Conservation (phyloP, 1,284 basidiomycete genomes). For the Porodaedalea pini region DNA sequence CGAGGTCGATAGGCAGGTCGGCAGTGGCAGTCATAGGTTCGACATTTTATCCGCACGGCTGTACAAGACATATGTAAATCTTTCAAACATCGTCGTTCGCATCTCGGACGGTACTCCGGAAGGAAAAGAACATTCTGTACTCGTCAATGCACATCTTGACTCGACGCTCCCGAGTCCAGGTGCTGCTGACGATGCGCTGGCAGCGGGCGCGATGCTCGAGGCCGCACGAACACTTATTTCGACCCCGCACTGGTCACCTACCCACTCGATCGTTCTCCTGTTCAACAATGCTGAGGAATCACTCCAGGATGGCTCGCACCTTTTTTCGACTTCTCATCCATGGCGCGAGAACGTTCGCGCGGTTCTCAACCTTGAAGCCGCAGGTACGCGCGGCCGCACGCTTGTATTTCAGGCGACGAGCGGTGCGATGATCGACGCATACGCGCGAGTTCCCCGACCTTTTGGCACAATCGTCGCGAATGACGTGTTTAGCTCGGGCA, state of each 20-base stretch:
- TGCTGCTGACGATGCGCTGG: slow-evolving; percentile 85
- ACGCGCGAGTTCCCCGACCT: slow-evolving; percentile 83
- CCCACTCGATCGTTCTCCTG: slow-evolving; percentile 82
- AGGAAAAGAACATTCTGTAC: slow-evolving; percentile 77
- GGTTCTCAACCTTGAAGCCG: slow-evolving; percentile 92
- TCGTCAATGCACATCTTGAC: slow-evolving; percentile 91
- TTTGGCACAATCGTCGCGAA: slow-evolving; percentile 91
- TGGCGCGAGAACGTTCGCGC: slow-evolving; percentile 75
- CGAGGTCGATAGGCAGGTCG: slow-evolving; percentile 84
- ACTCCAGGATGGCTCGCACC: slow-evolving; percentile 92
- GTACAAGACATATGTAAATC: slow-evolving; percentile 87
- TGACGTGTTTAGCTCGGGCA: slow-evolving; percentile 91
- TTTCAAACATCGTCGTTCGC: slow-evolving; percentile 87
- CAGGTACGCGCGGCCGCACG: slow-evolving; percentile 85
- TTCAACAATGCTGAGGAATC: slow-evolving; percentile 96
- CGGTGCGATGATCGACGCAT: slow-evolving; percentile 90
- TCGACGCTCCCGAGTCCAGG: slow-evolving; percentile 78
- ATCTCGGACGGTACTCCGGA: slow-evolving; percentile 77
- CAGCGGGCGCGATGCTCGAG: slow-evolving; percentile 92
- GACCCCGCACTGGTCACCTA: slow-evolving; percentile 69
- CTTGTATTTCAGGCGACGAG: slow-evolving; percentile 96
- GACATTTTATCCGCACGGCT: slow-evolving; percentile 82
- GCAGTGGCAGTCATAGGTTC: slow-evolving; percentile 84
- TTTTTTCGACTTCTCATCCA: slow-evolving; percentile 86
- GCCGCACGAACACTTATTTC: slow-evolving; percentile 78